These are phyloP conservation scores for Parastagonospora avenae DNA, from an alignment of 2,329 filamentous ascomycete genomes.

Conservation along the genomic window DNA sequence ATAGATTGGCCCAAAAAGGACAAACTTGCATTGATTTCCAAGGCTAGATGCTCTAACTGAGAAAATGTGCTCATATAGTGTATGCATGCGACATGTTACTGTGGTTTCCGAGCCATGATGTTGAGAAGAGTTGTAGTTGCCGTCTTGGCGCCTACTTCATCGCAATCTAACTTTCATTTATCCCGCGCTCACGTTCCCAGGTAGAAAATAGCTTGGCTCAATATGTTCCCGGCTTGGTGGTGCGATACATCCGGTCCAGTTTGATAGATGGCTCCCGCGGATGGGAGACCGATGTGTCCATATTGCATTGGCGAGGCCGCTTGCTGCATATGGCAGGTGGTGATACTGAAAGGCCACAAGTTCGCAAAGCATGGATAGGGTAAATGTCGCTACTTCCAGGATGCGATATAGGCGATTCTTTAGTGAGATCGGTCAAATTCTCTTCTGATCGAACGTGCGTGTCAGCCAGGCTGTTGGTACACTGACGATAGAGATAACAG, in stretches of 20 bases:
- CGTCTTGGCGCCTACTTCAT: constrained; percentile 1
- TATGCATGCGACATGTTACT: constrained; percentile 1
- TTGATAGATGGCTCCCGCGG: too few species aligned
- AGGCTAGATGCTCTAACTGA: background rate
- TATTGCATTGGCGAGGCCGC: background rate
- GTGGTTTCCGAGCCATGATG: background rate
- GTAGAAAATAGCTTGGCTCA: constrained; percentile 1
- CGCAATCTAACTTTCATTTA: constrained; percentile 8
- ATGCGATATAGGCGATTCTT: background rate
- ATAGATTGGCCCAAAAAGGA: background rate
- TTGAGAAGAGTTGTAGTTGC: background rate
- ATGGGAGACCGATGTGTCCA: background rate
- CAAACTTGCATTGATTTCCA: background rate
- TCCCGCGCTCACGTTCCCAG: constrained; percentile 7
- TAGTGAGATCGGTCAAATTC: constrained; percentile 4
- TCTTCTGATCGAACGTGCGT: background rate
- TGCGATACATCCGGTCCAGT: background rate
- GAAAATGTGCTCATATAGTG: background rate
- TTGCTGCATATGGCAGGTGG: constrained; percentile 1
- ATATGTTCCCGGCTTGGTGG: constrained; percentile 9
- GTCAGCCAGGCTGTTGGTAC: too few species aligned
- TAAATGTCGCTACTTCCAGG: background rate
- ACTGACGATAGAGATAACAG: too few species aligned
- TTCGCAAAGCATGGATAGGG: background rate
- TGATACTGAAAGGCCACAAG: background rate